Evolutionary conservation across 139 green algal species (phyloP), one percentile per base, ranked within the genome.

Genomic region (Chlamydomonas schloesseri): DNA sequence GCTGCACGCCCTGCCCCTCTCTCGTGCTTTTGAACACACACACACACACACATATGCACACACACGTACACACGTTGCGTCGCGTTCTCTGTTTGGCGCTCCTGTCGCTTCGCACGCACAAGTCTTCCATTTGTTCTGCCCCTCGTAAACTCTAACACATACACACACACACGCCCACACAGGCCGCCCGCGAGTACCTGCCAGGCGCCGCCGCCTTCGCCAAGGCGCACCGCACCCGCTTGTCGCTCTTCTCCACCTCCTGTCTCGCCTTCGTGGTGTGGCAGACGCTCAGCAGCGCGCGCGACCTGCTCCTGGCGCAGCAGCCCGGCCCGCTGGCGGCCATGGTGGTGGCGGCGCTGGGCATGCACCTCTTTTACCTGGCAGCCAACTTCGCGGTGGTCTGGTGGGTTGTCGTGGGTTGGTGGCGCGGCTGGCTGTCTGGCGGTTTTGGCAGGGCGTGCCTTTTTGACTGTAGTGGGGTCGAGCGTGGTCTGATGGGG

Each of bases 231-330:
- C 91, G 90, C 73, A 75, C 67, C 3, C 13, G 67, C 0, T 53
- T 95, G 34, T 79, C n/a, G 58, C 72, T 95, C 26, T 82, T 89
- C 58, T 90, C 65, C 70, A 90, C 84, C 47, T 36, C 68, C 71
- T 88, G 86, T 36, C 87, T 96, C 5, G 88, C 91, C 23, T 70
- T 93, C 37, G 90, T 96, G 53, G 87, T 96, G 21, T 96, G 94
- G 93, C 91, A 94, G 90, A 91, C 79, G 4, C 84, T 96, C 18
- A 90, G 68, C 17, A 21, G 33, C 2, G 36, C 68, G 29, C 81
- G 73, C 5, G 73, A 88, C 23, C 57, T 79, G 18, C 53, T 94
- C 46, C 26, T 93, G 21, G 17, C 78, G 13, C 74, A 91, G 70
- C 34, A 6, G 21, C 20, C 69, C 13, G 34, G 34, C 33, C 34